A percentile compares a stretch with the other conserved stretches of the same genome.
Evolutionary conservation across 2,329 filamentous ascomycete species (phyloP).

Genomic region (Simplicillium sp.): DNA sequence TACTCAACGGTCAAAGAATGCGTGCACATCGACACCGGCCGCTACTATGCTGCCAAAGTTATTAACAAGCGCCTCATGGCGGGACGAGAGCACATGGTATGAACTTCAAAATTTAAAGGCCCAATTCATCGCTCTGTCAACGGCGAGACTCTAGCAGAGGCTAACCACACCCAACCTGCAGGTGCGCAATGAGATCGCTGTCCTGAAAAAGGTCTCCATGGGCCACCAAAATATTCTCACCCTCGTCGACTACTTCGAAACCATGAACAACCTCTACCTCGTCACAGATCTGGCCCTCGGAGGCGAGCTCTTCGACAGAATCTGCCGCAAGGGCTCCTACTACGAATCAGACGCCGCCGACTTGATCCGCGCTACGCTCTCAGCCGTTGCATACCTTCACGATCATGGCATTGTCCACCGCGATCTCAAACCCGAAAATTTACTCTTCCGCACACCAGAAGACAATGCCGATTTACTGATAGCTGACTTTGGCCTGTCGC

Average conservation of each 20-base stretch:
- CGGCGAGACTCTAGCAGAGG: background rate
- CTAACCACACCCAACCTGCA: constrained; percentile 22
- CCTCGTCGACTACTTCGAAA: constrained; percentile 98
- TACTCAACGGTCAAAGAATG: constrained; percentile 99
- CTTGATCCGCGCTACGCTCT: constrained; percentile 87
- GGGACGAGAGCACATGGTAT: constrained; percentile 93
- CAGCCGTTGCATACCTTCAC: constrained; percentile 96
- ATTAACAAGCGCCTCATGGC: constrained; percentile 99
- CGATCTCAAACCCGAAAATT: constrained; percentile 94
- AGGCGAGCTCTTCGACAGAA: constrained; percentile 95
- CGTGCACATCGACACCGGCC: constrained; percentile 93
- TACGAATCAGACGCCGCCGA: constrained; percentile 96
- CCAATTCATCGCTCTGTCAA: background rate
- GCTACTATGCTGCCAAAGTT: constrained; percentile 97
- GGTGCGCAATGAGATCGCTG: constrained; percentile 96
- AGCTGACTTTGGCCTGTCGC: constrained; percentile 88
- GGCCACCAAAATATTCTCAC: constrained; percentile 97
- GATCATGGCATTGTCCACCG: constrained; percentile 98
- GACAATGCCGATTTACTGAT: constrained; percentile 96
- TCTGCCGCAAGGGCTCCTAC: constrained; percentile 97
- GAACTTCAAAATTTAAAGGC: constrained; percentile 7
- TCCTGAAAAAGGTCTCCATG: constrained; percentile 97
- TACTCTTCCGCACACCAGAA: constrained; percentile 92
- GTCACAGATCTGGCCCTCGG: constrained; percentile 95
- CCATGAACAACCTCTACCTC: constrained; percentile 98